Base-by-base conservation (phyloP, 1,139 yeast species). In the Sugiyamaella pinicola region DNA sequence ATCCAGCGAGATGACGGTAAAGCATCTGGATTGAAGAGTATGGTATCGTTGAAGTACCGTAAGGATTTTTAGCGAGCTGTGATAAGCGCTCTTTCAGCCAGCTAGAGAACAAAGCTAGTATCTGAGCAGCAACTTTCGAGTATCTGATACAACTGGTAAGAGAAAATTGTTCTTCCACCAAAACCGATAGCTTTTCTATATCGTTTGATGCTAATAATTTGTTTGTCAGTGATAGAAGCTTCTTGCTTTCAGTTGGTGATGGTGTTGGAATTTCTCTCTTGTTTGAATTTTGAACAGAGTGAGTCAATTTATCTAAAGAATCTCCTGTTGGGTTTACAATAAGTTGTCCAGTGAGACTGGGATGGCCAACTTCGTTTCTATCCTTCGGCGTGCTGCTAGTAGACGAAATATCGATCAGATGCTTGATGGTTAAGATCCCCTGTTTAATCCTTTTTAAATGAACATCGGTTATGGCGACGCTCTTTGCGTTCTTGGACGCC, bases 401-500 rank as follows among this genome's bases (percentile, higher is more conserved):
- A 12, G 35, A 24, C 8, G 42, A 39, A 15, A 37, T 33, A 21
- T 46, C 49, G 4, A 37, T 37, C 21, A 46, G 15, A 18, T 46
- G 44, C 43, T 46, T 46, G 28, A 46, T 37, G 5, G 49, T 46
- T 2, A 33, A 17, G 21, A 43, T 12, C 5, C 47, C 47, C 13
- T 43, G 47, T 22, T 18, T 43, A 22, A 21, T 33, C 22, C 47
- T 31, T 24, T 46, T 46, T 7, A 37, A 4, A 28, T 29, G 38
- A 10, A 26, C 49, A 12, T 31, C 38, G n/a, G 17, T 21, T 18
- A 34, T 19, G 12, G 38, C 18, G 12, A 33, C 12, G 3, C 17
- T 13, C 9, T 17, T 34, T 9, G 18, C 17, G 12, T 42, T 29
- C 7, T 43, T 43, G 3, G 47, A 43, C 5, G 33, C 39, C 15